Percentiles rank a stretch among this genome's conserved stretches.
Conservation (phyloP, 768 basidiomycete genomes). For the Suillus placidus region DNA sequence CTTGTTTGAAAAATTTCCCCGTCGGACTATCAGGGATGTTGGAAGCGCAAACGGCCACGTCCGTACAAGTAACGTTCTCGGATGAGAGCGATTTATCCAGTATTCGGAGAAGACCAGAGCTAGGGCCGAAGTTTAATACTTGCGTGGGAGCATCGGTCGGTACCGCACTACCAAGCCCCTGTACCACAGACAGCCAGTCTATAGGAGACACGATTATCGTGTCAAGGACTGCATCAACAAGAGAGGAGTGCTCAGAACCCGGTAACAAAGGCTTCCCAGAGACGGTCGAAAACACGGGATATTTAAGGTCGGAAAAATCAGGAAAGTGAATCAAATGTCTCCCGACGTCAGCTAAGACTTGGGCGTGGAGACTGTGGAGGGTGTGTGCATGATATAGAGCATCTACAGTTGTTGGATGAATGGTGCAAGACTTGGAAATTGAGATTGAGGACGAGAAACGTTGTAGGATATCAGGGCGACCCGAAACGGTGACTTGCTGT, state of each 20-base stretch:
- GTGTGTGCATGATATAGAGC: conserved; percentile 55
- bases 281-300: conserved; percentile 50
- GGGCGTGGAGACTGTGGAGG: conserved; percentile 34
- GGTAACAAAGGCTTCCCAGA: conserved; percentile 41
- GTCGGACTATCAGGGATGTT: not conserved
- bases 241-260: conserved; percentile 22
- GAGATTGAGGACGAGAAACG: conserved; percentile 42
- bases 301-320: conserved; percentile 45
- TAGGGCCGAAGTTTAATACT: conserved; percentile 55
- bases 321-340: conserved; percentile 55
- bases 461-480: conserved; percentile 52
- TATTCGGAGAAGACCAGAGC: conserved; percentile 41
- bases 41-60: conserved; percentile 16
- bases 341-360: conserved; percentile 47
- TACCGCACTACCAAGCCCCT: conserved; percentile 27
- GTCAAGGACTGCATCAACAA: conserved; percentile 44
- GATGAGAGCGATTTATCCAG: conserved; percentile 40
- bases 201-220: conserved; percentile 51
- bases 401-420: conserved; percentile 49
- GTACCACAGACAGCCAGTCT: conserved; percentile 51
- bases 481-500: conserved; percentile 57
- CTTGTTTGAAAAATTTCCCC: conserved; percentile 31
- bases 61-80: conserved; percentile 18
- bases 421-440: conserved; percentile 32
- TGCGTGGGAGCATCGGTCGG: conserved; percentile 27